These are phyloP conservation scores for Miscanthus sacchariflorus DNA, from an alignment of 202 grass and related monocot species.

Conservation along the genomic window DNA sequence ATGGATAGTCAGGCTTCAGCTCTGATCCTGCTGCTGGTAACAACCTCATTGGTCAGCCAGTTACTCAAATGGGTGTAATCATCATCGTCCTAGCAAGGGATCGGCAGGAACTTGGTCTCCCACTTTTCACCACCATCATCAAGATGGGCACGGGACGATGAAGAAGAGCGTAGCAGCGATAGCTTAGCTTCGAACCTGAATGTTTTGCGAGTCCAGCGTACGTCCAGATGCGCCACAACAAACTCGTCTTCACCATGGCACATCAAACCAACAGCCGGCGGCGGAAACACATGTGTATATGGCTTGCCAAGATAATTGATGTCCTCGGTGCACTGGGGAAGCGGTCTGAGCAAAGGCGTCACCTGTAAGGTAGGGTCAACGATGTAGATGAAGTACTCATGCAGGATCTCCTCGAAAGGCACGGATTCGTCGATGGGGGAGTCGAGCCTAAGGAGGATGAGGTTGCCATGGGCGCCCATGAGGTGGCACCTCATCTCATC, in stretches of 20 bases:
- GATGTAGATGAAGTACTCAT: not conserved
- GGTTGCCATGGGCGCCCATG: not conserved
- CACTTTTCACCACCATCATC: too few relatives aligned
- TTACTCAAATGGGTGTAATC: not conserved
- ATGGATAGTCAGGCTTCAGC: too few relatives aligned
- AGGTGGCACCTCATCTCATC: not conserved
- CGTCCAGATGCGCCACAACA: not conserved
- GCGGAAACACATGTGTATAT: not conserved
- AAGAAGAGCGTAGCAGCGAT: not conserved
- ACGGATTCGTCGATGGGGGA: not conserved
- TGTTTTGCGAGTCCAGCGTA: not conserved
- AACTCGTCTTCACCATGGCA: not conserved
- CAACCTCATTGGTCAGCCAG: not conserved
- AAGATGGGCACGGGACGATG: too few relatives aligned
- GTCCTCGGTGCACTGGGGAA: not conserved
- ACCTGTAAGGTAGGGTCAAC: not conserved
- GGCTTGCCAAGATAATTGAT: not conserved
- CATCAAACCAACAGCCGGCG: not conserved
- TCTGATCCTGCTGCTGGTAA: not conserved
- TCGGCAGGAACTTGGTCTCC: too few relatives aligned
- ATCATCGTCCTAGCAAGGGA: not conserved
- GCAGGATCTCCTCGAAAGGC: not conserved
- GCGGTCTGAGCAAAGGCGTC: not conserved
- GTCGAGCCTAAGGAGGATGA: slow-evolving; percentile 21
- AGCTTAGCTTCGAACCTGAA: not conserved